Evolutionary conservation across 2,329 filamentous ascomycete species (phyloP).

Genomic region (Colletotrichum paranaense): DNA sequence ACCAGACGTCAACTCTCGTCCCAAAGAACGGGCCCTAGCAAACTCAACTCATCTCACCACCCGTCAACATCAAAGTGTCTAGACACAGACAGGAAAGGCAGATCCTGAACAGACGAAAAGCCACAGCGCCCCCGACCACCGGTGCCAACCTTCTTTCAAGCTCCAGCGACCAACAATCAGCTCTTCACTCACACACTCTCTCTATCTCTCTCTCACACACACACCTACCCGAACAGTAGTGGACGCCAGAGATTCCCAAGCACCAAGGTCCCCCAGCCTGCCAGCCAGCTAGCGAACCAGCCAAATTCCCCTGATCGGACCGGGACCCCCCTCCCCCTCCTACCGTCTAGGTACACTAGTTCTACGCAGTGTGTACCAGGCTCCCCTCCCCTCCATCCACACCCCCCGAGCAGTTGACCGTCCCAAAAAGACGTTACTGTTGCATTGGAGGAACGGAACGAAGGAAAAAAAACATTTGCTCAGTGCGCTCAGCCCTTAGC

Average conservation of each 20-base stretch:
- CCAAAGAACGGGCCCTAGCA: neutral
- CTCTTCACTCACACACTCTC: too few relatives aligned
- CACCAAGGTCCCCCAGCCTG: neutral
- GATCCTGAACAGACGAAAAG: slow-evolving; percentile 13
- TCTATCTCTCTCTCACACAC: too few relatives aligned
- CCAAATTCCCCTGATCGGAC: neutral
- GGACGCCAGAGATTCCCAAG: neutral
- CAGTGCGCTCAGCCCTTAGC: slow-evolving; percentile 19
- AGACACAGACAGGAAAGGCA: neutral
- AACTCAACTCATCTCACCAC: slow-evolving; percentile 2
- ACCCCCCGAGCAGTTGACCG: neutral
- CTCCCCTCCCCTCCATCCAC: neutral
- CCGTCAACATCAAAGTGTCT: neutral
- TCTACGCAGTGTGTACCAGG: too few relatives aligned
- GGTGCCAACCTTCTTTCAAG: slow-evolving; percentile 33
- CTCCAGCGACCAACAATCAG: neutral
- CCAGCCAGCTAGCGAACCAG: neutral
- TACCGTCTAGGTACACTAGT: too few relatives aligned
- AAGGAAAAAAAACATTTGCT: neutral
- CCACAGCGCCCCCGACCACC: slow-evolving; percentile 20
- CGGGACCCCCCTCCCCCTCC: neutral
- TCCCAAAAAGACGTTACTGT: neutral
- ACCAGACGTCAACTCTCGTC: slow-evolving; percentile 3
- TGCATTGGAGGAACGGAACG: neutral
- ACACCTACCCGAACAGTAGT: too few relatives aligned